Base-by-base conservation (phyloP, 2,329 filamentous ascomycete genomes). In the Parastagonospora avenae region DNA sequence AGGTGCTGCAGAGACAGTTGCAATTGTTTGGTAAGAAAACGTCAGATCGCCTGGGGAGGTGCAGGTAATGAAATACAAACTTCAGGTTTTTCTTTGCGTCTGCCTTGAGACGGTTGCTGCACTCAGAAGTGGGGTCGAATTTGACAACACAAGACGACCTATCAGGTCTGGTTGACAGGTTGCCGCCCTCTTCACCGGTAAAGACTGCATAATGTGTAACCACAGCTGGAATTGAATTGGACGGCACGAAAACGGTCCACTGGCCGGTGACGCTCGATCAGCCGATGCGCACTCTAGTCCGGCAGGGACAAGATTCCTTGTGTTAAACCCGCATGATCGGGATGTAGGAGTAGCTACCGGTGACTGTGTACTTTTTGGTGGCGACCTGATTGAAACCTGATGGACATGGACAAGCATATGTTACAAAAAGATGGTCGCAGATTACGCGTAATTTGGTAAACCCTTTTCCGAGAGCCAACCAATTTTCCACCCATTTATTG, bases 401-500 rank as follows among this genome's bases (percentile, higher is more conserved):
- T 24, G 19, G 19, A 5, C 19, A 24, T 24, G 5, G 3, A 24
- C 19, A 24, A 24, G 30, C 14, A 12, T 24, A 39, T 39, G 37
- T 35, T 11, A 35, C 12, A 19, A 5, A 16, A 6, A 19, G 33
- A 15, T 15, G 16, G 8, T n/a, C 10, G 14, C 32, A 12, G 32
- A 11, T 11, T 12, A 33, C 14, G 5, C 11, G 32, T 33, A 10
- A 33, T 11, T 8, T 16, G 16, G 4, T 12, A 16, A 9, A 11
- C 8, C 11, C 33, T 8, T 19, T 19, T 24, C 37, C 16, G 9
- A 4, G 27, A n/a, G 9, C n/a, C 54, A 55, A 57, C 59, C 63
- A 57, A 60, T 61, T 60, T 63, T 61, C 39, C 39, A 30, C 51
- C 43, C 33, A 48, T 43, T 36, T 47, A 45, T 52, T 49, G 33